Evolutionary conservation across 257 asterid genomes (phyloP).

Genomic region (Solanum rostratum): DNA sequence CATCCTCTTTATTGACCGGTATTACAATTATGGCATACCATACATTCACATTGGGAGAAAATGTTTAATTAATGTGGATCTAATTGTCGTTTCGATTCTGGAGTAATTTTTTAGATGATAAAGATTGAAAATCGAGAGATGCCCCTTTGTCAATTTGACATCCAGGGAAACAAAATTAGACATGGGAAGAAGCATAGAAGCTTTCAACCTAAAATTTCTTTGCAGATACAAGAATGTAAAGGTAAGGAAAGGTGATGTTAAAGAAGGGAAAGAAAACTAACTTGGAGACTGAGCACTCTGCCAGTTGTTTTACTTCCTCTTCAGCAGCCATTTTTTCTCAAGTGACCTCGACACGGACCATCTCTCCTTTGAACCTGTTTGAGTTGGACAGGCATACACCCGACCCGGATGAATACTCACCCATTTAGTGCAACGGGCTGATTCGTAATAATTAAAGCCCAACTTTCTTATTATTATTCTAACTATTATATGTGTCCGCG

Average conservation of each 20-base stretch:
- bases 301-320: constrained; percentile 47
- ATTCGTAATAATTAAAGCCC: background rate
- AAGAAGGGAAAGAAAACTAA: background rate
- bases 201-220: background rate
- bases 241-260: background rate
- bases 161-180: background rate
- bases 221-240: background rate
- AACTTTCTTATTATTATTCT: no score
- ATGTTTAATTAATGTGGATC: background rate
- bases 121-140: background rate
- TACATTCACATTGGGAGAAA: no score
- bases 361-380: background rate
- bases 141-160: background rate
- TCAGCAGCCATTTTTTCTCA: constrained; percentile 29
- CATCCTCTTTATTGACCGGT: background rate
- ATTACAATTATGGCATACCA: background rate
- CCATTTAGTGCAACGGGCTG: background rate
- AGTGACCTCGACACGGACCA: background rate
- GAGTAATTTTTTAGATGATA: background rate
- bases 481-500: no score
- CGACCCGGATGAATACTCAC: background rate
- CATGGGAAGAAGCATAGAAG: background rate
- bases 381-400: background rate
- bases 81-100: background rate
- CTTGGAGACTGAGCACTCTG: constrained; percentile 62